Conservation (phyloP, 169 alveolate species). For the Plasmodium knowlesi region DNA sequence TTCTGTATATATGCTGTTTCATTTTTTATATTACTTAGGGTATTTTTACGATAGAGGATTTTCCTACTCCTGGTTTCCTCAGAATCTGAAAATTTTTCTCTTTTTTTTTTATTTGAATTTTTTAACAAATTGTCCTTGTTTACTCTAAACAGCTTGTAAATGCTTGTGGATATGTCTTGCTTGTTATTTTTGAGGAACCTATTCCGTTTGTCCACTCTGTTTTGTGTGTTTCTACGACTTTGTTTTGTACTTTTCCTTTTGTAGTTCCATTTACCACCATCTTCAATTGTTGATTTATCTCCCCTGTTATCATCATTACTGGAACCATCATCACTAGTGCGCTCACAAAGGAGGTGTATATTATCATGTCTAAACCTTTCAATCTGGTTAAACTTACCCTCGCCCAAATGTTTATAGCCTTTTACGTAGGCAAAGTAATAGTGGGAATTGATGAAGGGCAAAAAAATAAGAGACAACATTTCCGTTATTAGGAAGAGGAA, state of each 20-base stretch:
- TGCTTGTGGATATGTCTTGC: slow-evolving; percentile 4
- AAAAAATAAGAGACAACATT: slow-evolving; percentile 28
- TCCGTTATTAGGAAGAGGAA: slow-evolving; percentile 64
- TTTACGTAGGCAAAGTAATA: slow-evolving; percentile 18
- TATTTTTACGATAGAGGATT: slow-evolving; percentile 10
- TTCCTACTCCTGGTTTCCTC: slow-evolving; percentile 9
- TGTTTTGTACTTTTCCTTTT: neutral
- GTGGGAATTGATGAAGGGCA: slow-evolving; percentile 52
- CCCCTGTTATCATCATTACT: neutral
- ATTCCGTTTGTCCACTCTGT: neutral
- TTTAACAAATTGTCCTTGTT: neutral
- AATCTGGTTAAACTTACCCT: neutral
- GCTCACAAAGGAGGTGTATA: neutral
- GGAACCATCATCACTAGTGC: neutral
- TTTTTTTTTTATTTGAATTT: neutral
- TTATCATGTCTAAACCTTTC: slow-evolving; percentile 48
- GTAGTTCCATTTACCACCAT: neutral
- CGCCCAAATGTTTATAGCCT: neutral
- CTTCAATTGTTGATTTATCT: neutral
- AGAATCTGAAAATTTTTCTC: slow-evolving; percentile 3
- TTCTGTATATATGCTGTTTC: slow-evolving; percentile 48
- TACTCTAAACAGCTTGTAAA: slow-evolving; percentile 1
- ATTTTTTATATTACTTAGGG: slow-evolving; percentile 35
- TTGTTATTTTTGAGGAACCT: neutral
- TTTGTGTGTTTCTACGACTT: neutral